Conservation (phyloP, 2,329 filamentous ascomycete genomes). For the Graphiopsis chlorocephala region DNA sequence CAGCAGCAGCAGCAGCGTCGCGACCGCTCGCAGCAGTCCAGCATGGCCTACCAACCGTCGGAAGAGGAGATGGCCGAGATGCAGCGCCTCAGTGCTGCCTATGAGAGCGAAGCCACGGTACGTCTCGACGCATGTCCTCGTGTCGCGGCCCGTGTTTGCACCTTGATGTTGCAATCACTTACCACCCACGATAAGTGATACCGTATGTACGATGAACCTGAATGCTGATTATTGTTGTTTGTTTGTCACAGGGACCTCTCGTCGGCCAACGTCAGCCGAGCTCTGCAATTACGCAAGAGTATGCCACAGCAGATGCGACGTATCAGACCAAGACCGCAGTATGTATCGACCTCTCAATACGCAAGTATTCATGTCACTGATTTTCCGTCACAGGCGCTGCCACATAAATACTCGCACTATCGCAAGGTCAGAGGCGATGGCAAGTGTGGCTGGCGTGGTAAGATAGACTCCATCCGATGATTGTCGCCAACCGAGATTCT, state of each 20-base stretch:
- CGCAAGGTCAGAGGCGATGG: constrained; percentile 88
- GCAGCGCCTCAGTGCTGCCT: constrained; percentile 61
- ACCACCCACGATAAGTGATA: neutral
- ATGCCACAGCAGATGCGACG: constrained; percentile 80
- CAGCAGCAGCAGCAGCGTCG: neutral
- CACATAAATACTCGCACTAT: constrained; percentile 81
- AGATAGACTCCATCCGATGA: constrained; percentile 34
- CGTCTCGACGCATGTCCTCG: neutral
- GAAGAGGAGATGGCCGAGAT: constrained; percentile 60
- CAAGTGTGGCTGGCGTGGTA: constrained; percentile 97
- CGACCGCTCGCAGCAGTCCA: constrained; percentile 19
- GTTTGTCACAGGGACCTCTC: constrained; percentile 66
- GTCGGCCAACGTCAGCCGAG: constrained; percentile 77
- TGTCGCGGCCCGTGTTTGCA: constrained; percentile 27
- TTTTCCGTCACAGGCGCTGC: constrained; percentile 60
- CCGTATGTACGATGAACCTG: neutral
- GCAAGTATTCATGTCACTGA: neutral
- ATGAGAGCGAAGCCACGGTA: constrained; percentile 57
- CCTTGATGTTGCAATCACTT: neutral
- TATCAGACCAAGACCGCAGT: constrained; percentile 87
- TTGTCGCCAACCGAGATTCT: constrained; percentile 27
- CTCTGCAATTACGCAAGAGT: constrained; percentile 75
- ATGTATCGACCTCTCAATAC: constrained; percentile 39
- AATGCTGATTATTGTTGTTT: constrained; percentile 24
- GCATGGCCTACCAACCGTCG: constrained; percentile 38